phyloP scores from a whole-genome alignment of 1,139 yeast species.

The Blastobotrys capitulatus region DNA sequence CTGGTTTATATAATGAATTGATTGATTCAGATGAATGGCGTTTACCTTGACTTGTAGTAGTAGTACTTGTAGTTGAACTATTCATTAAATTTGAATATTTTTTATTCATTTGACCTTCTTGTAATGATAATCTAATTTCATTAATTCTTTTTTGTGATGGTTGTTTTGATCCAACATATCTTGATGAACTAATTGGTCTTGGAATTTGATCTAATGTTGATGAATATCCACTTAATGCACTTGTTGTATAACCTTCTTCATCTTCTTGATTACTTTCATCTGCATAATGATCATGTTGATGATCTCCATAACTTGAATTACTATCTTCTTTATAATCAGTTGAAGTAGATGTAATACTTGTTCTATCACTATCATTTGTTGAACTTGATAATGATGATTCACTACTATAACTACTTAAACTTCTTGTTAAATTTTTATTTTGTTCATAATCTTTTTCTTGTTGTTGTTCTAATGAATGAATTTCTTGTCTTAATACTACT shows the following conservation, averaged over 20 bases:
- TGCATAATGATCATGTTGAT: background rate
- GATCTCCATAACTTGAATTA: background rate
- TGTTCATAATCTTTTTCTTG: slow-evolving; percentile 23
- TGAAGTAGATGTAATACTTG: slow-evolving; percentile 8
- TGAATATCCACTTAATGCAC: background rate
- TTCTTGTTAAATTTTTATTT: background rate
- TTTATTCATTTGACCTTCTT: slow-evolving; percentile 15
- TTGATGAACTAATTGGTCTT: background rate
- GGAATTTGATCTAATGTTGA: background rate
- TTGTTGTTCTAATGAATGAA: slow-evolving; percentile 23
- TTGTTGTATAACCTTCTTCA: background rate
- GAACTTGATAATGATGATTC: slow-evolving; percentile 8
- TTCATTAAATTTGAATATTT: slow-evolving; percentile 16
- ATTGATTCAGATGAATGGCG: slow-evolving; percentile 19
- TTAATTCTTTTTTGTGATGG: slow-evolving; percentile 10
- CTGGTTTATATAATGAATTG: slow-evolving; percentile 19
- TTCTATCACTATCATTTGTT: background rate
- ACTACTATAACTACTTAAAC: background rate
- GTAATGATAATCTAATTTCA: slow-evolving; percentile 16
- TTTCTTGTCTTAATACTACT: slow-evolving; percentile 29
- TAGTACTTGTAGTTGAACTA: background rate
- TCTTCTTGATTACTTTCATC: slow-evolving; percentile 6
- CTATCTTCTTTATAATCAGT: background rate
- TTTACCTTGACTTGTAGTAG: background rate
- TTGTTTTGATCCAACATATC: background rate